Evolutionary conservation across 2,329 filamentous ascomycete species (phyloP), one percentile per base, ranked within the genome.

Genomic region (Fusarium solani-melongenae): DNA sequence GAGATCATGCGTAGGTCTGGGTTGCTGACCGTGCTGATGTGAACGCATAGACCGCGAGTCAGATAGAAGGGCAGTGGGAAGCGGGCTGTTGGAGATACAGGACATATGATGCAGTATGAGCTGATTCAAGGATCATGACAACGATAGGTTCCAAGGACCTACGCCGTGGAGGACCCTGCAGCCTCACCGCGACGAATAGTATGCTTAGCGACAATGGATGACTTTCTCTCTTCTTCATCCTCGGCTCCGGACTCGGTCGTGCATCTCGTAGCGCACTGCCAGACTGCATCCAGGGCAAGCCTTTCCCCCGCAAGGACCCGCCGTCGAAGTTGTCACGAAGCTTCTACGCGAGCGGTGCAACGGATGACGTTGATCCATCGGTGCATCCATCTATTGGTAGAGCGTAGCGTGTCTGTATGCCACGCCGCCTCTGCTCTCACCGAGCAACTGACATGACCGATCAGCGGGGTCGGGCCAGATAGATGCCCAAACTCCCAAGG

Each of bases 401-500:
- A 53, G 58, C 56, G 38, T 66, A 67, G 68, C 33, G 57, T 58
- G 31, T 33, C 17, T 71, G 60, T 61, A 57, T 67, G 67, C 56
- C 63, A 67, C 62, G 67, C 31, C 51, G 29, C 33, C 36, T 60
- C 63, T 39, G 24, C 36, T 39, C 46, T 61, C 34, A 24, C 31
- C 58, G 53, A 49, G 56, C 70, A 38, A 57, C 14, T n/a, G 39
- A 44, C 34, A 39, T 49, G 36, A 61, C 64, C 33, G 71, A 72
- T 72, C 68, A 61, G 69, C 72, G 65, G 39, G 59, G 63, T 53
- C 38, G 55, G 57, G 68, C 64, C 39, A 69, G 31, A 58, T 72
- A 33, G 61, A 62, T 68, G 71, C 67, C 70, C 63, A 59, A 70
- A 44, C 58, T 44, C 68, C 59, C 59, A 51, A 41, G 29, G 33